A percentile compares a stretch with the other conserved stretches of the same genome.
phyloP scores from a whole-genome alignment of 192 early-diverging fungal species.

The Haplosporangium gracile region DNA sequence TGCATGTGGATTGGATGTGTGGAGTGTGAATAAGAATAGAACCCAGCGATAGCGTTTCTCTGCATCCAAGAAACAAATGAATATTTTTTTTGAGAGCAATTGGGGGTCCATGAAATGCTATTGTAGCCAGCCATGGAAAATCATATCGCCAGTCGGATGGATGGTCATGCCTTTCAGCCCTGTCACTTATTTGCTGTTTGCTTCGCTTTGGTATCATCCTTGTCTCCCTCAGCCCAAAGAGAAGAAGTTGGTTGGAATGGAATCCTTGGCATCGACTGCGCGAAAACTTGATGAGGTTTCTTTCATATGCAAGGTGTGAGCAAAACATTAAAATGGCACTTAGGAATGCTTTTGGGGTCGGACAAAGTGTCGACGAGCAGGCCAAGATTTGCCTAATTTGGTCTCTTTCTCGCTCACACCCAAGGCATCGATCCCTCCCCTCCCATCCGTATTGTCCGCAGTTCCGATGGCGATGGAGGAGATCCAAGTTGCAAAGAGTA shows the following conservation, averaged over 20 bases:
- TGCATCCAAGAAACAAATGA: not conserved
- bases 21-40: conserved; percentile 15
- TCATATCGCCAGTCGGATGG: not conserved
- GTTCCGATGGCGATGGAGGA: not conserved
- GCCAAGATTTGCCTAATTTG: conserved; percentile 3
- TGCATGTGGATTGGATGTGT: not conserved
- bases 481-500: not conserved
- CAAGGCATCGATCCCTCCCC: not conserved
- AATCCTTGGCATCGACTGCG: not conserved
- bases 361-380: not conserved
- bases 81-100: conserved; percentile 1
- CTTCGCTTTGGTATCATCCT: not conserved
- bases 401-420: not conserved
- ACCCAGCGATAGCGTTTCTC: not conserved
- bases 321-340: not conserved
- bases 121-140: not conserved
- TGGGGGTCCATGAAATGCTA: not conserved
- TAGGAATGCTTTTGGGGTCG: not conserved
- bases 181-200: not conserved
- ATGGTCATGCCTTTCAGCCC: not conserved
- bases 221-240: not conserved
- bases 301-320: not conserved
- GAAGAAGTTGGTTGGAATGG: not conserved
- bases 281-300: too few species aligned
- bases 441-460: not conserved